phyloP scores from a whole-genome alignment of 192 early-diverging fungal genomes.

The Coemansia sp. region DNA sequence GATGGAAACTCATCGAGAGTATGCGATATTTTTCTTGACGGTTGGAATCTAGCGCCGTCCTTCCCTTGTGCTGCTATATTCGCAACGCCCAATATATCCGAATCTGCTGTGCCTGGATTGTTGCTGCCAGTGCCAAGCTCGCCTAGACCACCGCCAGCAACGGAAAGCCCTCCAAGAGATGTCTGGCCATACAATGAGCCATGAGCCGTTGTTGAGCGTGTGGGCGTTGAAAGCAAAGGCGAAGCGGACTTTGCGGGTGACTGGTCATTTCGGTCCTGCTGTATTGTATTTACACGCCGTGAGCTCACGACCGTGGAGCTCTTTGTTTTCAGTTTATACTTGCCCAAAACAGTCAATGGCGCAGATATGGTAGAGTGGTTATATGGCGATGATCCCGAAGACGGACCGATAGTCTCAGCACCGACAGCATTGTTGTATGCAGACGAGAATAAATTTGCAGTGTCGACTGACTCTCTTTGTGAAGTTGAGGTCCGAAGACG shows the following conservation, averaged over 20 bases:
- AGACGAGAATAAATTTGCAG: conserved; percentile 35
- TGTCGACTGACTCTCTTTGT: conserved; percentile 18
- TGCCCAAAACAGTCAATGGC: conserved; percentile 45
- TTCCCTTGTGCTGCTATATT: not conserved
- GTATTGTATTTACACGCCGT: conserved; percentile 29
- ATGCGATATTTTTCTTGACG: conserved; percentile 16
- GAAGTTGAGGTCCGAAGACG: conserved; percentile 12
- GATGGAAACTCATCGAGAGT: conserved; percentile 44
- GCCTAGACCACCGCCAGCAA: not conserved
- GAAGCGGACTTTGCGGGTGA: conserved; percentile 25
- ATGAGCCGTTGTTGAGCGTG: conserved; percentile 10
- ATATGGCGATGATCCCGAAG: conserved; percentile 30
- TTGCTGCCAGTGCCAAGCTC: not conserved
- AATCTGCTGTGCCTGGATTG: conserved; percentile 2
- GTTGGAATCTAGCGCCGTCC: not conserved
- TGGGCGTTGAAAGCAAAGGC: conserved; percentile 21
- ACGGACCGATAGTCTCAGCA: conserved; percentile 35
- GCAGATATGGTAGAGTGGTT: conserved; percentile 49
- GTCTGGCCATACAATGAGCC: conserved; percentile 12
- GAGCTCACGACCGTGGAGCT: conserved; percentile 39
- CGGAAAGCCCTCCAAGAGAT: not conserved
- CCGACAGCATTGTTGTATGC: conserved; percentile 45
- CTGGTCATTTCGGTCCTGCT: conserved; percentile 14
- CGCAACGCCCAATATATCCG: not conserved
- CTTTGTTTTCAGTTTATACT: conserved; percentile 53